These are phyloP conservation scores for Poa pratensis DNA, from an alignment of 176 grass and related monocot species.

Conservation along the genomic window DNA sequence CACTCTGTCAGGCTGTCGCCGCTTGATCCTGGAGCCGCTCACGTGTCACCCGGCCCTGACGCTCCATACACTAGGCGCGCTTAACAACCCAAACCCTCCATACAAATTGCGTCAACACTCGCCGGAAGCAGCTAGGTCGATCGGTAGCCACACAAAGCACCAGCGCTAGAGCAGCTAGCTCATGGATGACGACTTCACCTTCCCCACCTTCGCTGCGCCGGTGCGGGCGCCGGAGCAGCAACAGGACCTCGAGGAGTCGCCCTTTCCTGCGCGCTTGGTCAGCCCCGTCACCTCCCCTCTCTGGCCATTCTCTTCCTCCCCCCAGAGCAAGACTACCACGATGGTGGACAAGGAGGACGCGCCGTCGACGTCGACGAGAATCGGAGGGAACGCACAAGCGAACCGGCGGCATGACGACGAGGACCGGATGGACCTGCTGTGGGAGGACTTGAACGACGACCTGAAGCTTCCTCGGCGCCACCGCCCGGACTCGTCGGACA, in stretches of 20 bases:
- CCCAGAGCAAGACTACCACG: neutral
- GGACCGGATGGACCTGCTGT: conserved; percentile 64
- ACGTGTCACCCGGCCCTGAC: neutral
- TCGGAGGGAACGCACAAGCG: neutral
- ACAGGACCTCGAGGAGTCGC: neutral
- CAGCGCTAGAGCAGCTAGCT: neutral
- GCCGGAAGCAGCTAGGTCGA: neutral
- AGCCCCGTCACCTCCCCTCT: neutral
- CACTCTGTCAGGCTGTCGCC: neutral
- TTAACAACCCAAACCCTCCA: neutral
- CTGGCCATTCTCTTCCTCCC: conserved; percentile 39
- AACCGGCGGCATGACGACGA: neutral
- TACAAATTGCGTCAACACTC: neutral
- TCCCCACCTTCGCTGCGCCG: conserved; percentile 23
- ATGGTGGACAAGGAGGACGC: neutral
- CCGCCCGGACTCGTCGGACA: conserved; percentile 1
- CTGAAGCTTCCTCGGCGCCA: neutral
- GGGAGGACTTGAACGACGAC: conserved; percentile 70
- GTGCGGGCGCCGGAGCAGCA: neutral
- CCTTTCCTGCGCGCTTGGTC: neutral
- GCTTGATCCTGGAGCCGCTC: neutral
- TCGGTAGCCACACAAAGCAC: neutral
- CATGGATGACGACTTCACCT: conserved; percentile 46
- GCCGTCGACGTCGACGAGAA: neutral
- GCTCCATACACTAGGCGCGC: neutral